Evolutionary conservation across 2,329 filamentous ascomycete genomes (phyloP).

Genomic region (Penicillium sp.): DNA sequence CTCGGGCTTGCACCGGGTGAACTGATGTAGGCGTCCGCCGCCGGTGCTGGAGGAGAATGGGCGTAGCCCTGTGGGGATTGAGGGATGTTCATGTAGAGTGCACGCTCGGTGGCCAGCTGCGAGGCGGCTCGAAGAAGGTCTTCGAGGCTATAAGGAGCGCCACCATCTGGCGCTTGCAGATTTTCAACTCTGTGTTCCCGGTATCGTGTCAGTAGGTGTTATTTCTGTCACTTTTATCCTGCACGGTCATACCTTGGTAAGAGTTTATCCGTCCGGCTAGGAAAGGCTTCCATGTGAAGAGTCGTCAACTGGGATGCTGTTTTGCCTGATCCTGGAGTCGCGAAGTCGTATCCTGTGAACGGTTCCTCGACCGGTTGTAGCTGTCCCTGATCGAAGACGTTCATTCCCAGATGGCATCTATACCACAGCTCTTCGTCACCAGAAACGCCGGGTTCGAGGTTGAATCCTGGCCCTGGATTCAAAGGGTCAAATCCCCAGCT

Average conservation of each 20-base stretch:
- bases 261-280: slow-evolving; percentile 3
- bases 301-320: background rate
- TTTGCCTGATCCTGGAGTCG: slow-evolving; percentile 7
- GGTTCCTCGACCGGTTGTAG: slow-evolving; percentile 7
- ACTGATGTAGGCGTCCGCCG: slow-evolving; percentile 26
- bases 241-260: slow-evolving; percentile 11
- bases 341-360: slow-evolving; percentile 11
- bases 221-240: background rate
- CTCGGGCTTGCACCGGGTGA: slow-evolving; percentile 28
- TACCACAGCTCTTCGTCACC: slow-evolving; percentile 18
- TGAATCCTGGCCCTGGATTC: slow-evolving; percentile 12
- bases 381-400: slow-evolving; percentile 14
- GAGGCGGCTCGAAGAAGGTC: slow-evolving; percentile 27
- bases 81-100: slow-evolving; percentile 28
- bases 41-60: slow-evolving; percentile 4
- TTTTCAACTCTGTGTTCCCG: slow-evolving; percentile 6
- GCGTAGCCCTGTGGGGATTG: slow-evolving; percentile 22
- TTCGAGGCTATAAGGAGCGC: slow-evolving; percentile 13
- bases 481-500: slow-evolving; percentile 21
- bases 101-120: slow-evolving; percentile 29
- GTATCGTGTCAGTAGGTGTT: background rate
- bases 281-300: background rate
- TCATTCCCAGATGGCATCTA: slow-evolving; percentile 15
- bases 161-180: slow-evolving; percentile 4
- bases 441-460: slow-evolving; percentile 11